These are phyloP conservation scores for Tritrichomonas musculus DNA, from an alignment of 208 protist genomes.

Conservation along the genomic window DNA sequence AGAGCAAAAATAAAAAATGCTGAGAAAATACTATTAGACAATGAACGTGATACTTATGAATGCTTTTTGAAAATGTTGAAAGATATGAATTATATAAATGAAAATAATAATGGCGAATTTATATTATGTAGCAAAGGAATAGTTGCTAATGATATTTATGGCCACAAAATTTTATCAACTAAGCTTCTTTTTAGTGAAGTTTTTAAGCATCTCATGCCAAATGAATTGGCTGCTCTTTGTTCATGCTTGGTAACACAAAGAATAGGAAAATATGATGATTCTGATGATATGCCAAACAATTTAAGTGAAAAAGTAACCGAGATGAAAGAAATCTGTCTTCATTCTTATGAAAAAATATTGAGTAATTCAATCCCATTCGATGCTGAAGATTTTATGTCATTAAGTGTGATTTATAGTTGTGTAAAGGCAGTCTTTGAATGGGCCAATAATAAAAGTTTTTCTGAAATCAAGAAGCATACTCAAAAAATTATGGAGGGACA, in stretches of 20 bases:
- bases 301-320: neutral
- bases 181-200: slow-evolving; percentile 94
- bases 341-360: too few species aligned
- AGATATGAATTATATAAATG: too few species aligned
- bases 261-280: neutral
- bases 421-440: neutral
- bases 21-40: too few species aligned
- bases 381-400: neutral
- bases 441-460: neutral
- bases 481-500: neutral
- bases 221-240: slow-evolving; percentile 14
- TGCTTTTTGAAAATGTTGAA: too few species aligned
- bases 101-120: neutral
- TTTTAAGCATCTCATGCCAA: slow-evolving; percentile 75
- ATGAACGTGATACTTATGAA: too few species aligned
- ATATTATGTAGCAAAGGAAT: slow-evolving; percentile 57
- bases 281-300: neutral
- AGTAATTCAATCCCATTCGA: too few species aligned
- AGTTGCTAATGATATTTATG: slow-evolving; percentile 93
- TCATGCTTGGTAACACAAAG: neutral
- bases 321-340: neutral
- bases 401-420: neutral
- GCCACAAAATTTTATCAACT: slow-evolving; percentile 93
- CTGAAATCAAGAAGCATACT: neutral
- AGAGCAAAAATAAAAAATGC: too few species aligned